Conservation (phyloP, 73 alveolate species). For the Paramecium pentaurelia region DNA sequence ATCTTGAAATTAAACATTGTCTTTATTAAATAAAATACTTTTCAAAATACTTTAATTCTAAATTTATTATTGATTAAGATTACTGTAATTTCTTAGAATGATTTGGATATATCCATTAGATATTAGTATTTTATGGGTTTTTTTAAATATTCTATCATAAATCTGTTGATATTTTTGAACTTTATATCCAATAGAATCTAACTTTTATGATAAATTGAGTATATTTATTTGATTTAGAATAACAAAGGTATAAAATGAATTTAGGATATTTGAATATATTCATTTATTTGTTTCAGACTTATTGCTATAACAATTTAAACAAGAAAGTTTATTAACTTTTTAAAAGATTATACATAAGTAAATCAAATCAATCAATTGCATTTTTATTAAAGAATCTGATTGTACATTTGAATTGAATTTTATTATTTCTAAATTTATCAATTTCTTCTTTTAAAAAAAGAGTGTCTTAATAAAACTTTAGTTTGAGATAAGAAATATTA, state of each 20-base stretch:
- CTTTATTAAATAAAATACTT: not conserved
- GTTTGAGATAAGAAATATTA: not conserved
- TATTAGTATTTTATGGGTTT: not conserved
- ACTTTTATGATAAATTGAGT: not conserved
- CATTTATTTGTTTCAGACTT: too few species aligned
- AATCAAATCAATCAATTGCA: too few species aligned
- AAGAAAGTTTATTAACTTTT: not conserved
- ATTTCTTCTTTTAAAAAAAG: not conserved
- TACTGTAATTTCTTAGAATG: not conserved
- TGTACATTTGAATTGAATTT: not conserved
- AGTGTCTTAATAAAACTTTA: not conserved
- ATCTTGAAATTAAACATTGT: not conserved
- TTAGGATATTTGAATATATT: not conserved
- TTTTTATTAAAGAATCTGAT: not conserved
- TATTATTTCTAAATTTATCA: not conserved
- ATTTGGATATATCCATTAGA: not conserved
- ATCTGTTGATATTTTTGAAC: not conserved
- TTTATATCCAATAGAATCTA: not conserved
- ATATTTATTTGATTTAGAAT: not conserved
- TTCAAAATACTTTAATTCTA: conserved; percentile 19
- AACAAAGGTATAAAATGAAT: not conserved
- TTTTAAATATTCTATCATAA: not conserved
- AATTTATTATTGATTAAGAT: not conserved
- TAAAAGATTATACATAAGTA: not conserved
- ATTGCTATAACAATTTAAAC: not conserved